A percentile compares a stretch with the other conserved stretches of the same genome.
Evolutionary conservation across 2,329 filamentous ascomycete genomes (phyloP).

Genomic region (Pyrenophora teres): DNA sequence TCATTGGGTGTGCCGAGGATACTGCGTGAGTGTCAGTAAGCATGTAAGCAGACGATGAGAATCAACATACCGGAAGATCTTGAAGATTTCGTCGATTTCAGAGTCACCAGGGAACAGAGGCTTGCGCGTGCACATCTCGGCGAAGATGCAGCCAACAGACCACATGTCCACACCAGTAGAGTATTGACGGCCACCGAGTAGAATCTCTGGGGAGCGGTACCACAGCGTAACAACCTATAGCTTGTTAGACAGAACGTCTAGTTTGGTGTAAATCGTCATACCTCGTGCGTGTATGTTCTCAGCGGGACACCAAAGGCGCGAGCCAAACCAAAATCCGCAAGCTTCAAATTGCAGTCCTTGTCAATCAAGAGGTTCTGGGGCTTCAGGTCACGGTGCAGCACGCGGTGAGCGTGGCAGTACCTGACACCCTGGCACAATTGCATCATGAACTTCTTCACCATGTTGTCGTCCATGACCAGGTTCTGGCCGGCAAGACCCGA

Average conservation of each 20-base stretch:
- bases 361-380: constrained; percentile 89
- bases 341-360: constrained; percentile 83
- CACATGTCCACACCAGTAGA: constrained; percentile 96
- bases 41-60: neutral
- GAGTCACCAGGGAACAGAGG: constrained; percentile 91
- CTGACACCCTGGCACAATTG: constrained; percentile 82
- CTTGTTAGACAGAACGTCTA: constrained; percentile 16
- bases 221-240: constrained; percentile 81
- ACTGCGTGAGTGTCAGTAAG: constrained; percentile 24
- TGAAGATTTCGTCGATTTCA: constrained; percentile 93
- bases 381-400: constrained; percentile 87
- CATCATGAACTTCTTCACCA: constrained; percentile 92
- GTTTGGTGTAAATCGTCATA: constrained; percentile 34
- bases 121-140: constrained; percentile 94
- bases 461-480: constrained; percentile 74
- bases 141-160: constrained; percentile 93
- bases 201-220: constrained; percentile 90
- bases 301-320: constrained; percentile 89
- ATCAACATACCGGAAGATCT: constrained; percentile 77
- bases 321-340: constrained; percentile 88
- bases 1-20: constrained; percentile 83
- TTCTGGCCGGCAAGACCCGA: constrained; percentile 66
- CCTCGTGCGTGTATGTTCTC: constrained; percentile 90
- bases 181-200: constrained; percentile 88
- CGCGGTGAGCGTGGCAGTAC: constrained; percentile 87